A percentile compares a stretch with the other conserved stretches of the same genome.
Conservation (phyloP, 2,329 filamentous ascomycete species). For the Calonectria leucothoes region DNA sequence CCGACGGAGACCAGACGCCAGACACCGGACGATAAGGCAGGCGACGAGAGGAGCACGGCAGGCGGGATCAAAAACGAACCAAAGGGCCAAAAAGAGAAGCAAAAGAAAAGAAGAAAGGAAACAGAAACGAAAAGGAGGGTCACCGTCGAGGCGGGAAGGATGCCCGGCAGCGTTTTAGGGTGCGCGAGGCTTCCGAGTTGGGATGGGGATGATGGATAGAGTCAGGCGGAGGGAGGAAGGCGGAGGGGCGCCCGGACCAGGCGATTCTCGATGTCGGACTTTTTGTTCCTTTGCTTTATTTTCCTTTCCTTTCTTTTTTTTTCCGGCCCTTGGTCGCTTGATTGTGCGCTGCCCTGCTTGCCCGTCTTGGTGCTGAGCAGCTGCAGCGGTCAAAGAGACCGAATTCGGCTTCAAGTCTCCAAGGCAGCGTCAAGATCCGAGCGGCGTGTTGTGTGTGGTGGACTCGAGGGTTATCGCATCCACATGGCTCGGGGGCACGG, state of each 20-base stretch:
- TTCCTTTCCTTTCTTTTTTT: neutral
- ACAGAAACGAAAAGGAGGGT: slow-evolving; percentile 16
- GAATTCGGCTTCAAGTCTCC: neutral
- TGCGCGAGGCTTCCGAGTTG: slow-evolving; percentile 22
- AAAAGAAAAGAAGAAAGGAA: slow-evolving; percentile 17
- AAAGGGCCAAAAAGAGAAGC: slow-evolving; percentile 22
- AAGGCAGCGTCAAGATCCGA: neutral
- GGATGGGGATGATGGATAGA: slow-evolving; percentile 15
- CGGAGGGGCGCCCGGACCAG: slow-evolving; percentile 10
- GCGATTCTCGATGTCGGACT: neutral
- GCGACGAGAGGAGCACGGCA: slow-evolving; percentile 1
- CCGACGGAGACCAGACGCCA: neutral
- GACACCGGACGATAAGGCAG: slow-evolving; percentile 11
- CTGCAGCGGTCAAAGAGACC: neutral
- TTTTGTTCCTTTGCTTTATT: neutral
- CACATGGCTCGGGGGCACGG: slow-evolving; percentile 16
- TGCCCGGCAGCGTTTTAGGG: slow-evolving; percentile 17
- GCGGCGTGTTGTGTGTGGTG: slow-evolving; percentile 3
- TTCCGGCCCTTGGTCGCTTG: neutral
- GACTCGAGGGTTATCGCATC: slow-evolving; percentile 14
- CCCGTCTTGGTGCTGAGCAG: neutral
- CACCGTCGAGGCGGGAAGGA: slow-evolving; percentile 25
- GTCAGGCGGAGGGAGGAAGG: slow-evolving; percentile 10
- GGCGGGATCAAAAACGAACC: slow-evolving; percentile 16
- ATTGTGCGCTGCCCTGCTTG: neutral